Percentiles rank a stretch among this genome's conserved stretches.
Conservation (phyloP, 352 stramenopile species). For the Labyrinthula sp. region DNA sequence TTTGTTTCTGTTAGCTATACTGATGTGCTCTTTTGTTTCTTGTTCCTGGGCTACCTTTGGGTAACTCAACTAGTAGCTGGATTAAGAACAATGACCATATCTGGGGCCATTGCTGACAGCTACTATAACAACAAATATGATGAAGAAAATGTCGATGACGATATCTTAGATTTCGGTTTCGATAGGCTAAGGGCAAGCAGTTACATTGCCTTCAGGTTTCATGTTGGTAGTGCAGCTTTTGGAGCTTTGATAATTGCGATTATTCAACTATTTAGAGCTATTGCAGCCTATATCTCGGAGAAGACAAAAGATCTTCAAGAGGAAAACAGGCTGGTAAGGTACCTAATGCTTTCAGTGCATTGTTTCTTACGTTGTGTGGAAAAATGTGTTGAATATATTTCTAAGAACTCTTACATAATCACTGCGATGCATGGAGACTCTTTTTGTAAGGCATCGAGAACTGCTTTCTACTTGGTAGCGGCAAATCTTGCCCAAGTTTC, state of each 20-base stretch:
- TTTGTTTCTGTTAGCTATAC: constrained; percentile 42
- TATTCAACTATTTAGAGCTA: constrained; percentile 10
- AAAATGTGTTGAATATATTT: constrained; percentile 13
- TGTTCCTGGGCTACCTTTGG: constrained; percentile 54
- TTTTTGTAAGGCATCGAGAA: constrained; percentile 13
- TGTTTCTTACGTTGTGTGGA: constrained; percentile 8
- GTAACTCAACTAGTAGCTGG: constrained; percentile 59
- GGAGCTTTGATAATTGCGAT: constrained; percentile 19
- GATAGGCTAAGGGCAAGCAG: constrained; percentile 28
- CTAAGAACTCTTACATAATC: constrained; percentile 16
- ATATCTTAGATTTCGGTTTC: constrained; percentile 61
- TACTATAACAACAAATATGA: too few relatives aligned
- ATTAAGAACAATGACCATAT: constrained; percentile 47
- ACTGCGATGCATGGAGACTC: constrained; percentile 12
- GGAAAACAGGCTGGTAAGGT: constrained; percentile 1
- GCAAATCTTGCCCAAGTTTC: constrained; percentile 12
- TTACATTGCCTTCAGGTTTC: neutral
- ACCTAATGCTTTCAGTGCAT: constrained; percentile 3
- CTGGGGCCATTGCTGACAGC: constrained; percentile 38
- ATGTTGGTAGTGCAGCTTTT: constrained; percentile 2
- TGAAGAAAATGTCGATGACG: constrained; percentile 33
- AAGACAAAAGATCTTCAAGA: constrained; percentile 17
- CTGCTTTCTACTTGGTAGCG: constrained; percentile 4
- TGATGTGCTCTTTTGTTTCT: constrained; percentile 49
- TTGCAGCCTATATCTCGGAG: constrained; percentile 6